Evolutionary conservation across 306 rosid species (phyloP).

Genomic region (Quercus variabilis): DNA sequence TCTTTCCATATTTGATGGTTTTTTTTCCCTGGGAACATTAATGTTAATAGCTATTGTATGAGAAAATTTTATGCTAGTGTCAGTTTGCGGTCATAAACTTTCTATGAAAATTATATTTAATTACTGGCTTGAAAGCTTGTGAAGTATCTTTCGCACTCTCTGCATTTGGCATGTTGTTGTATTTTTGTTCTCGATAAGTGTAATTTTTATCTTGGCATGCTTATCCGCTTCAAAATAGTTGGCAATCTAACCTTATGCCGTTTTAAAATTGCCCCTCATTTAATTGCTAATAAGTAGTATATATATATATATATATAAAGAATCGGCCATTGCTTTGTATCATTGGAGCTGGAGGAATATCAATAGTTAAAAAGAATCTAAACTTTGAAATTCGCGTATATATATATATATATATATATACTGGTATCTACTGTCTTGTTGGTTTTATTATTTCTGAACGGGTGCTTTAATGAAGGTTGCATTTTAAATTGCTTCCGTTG

Average conservation of each 20-base stretch:
- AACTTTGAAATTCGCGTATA: too few species aligned
- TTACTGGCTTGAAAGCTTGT: conserved; percentile 42
- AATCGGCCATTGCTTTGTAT: not conserved
- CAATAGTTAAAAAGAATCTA: not conserved
- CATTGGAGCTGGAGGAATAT: not conserved
- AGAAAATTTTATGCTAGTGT: conserved; percentile 42
- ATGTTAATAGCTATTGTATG: conserved; percentile 71
- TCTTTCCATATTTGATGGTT: conserved; percentile 40
- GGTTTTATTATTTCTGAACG: too few species aligned
- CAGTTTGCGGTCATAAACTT: conserved; percentile 51
- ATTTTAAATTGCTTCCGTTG: not conserved
- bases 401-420: too few species aligned
- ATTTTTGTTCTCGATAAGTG: not conserved
- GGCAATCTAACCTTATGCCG: not conserved
- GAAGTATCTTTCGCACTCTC: not conserved
- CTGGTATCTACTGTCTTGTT: too few species aligned
- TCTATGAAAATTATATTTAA: conserved; percentile 37
- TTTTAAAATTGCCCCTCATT: not conserved
- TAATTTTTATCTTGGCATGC: not conserved
- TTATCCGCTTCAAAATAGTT: not conserved
- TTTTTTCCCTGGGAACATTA: conserved; percentile 46
- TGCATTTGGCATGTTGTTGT: not conserved
- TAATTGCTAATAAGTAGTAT: too few species aligned
- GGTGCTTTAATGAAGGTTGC: not conserved
- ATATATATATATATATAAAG: not conserved